Base-by-base conservation (phyloP, 2,329 filamentous ascomycete species). In the Lojkania enalia region DNA sequence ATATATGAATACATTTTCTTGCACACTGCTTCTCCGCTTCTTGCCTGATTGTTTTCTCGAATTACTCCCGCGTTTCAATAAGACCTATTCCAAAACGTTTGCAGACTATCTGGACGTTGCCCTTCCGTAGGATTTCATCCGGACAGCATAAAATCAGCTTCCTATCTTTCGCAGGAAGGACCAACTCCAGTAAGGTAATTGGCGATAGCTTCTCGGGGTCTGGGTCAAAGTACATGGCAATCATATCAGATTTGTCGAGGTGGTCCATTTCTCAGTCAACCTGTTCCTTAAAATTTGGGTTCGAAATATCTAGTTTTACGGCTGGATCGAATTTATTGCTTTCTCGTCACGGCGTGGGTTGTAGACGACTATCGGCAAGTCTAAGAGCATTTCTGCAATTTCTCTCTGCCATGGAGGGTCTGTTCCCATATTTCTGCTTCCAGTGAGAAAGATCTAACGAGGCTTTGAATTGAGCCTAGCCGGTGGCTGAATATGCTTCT, bases 41-140 rank as follows among this genome's bases (percentile, higher is more conserved):
- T n/a, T 27, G n/a, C n/a, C 25, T 27, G n/a, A 21, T 13, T 21
- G 16, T 20, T 13, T 23, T n/a, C 14, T 13, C 15, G 13, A 38
- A 14, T 21, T 23, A 13, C 9, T 20, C 20, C 4, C 20, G 13
- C 12, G 15, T 20, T 3, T 38, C 20, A 13, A 38, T 20, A 12
- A 38, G 4, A 38, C 16, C 3, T 3, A 38, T 38, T 11, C 20
- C 13, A 38, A 23, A 38, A 5, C 35, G 16, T n/a, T 38, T 19
- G n/a, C 20, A 38, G 13, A 38, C 20, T 19, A 38, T 14, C 35
- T 38, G 15, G 13, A 38, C 15, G 23, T 38, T 38, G 12, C 35
- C 35, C 35, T 20, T 4, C n/a, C 23, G 13, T n/a, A 15, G 20
- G 15, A 20, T 20, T 20, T 20, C 20, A 6, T 38, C 20, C 5